Base-by-base conservation (phyloP, 768 basidiomycete species). In the Hortiboletus flavorubellus region DNA sequence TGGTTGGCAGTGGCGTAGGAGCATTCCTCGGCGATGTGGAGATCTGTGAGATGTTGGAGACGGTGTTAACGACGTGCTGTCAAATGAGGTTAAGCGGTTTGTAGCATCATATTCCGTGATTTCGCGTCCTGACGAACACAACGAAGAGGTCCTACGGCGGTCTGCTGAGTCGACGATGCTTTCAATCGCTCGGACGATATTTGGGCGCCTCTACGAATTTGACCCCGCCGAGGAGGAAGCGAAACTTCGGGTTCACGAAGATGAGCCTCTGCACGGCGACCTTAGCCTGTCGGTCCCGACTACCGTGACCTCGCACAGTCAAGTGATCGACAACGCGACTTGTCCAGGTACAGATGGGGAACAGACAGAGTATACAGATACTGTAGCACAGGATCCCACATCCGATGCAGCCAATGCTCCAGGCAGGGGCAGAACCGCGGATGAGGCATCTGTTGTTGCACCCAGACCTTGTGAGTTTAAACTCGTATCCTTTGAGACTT, bases 21-120 rank as follows among this genome's bases (percentile, higher is more conserved):
- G 69, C 73, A n/a, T 76, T 78, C 10, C 79, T 98, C 35, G 92
- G 91, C 29, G 96, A 99, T 64, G 83, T 97, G 50, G 93, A 94
- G 68, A 87, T 98, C 15, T 99, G 97, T 68, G 97, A 98, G 73
- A 94, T 99, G 88, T 76, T 99, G 62, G 97, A 99, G 72, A 96
- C 95, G 1, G 96, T 98, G 5, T 72, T 99, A 61, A 96, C 94
- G 11, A 98, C 96, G 47, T 93, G 94, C 61, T 98, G 96, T 70
- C 91, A 98, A 69, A 95, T 97, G 83, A 80, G 97, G 51, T 77
- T 98, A n/a, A 91, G 91, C 64, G 94, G 94, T 96, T 62, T 58
- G 89, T 77, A 26, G 8, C 35, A 21, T 53, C 41, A 34, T 58
- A 47, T 57, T 52, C 30, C 51, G 15, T 30, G n/a, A 14, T 44